Evolutionary conservation across 75 land plant species (phyloP), one percentile per base, ranked within the genome.

Genomic region (Ceratopteris richardii): DNA sequence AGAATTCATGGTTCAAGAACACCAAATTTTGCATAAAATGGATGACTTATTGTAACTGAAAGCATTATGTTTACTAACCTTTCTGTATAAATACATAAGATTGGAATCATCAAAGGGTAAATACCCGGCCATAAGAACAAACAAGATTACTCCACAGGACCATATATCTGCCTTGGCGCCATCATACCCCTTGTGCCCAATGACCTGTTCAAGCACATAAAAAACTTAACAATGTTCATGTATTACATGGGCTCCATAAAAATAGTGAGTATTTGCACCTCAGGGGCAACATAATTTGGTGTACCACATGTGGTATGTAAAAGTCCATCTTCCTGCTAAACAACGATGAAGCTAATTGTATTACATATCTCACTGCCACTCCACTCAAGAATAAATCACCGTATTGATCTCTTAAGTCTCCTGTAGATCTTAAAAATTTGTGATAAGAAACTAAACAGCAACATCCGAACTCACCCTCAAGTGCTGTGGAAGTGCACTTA

Each of bases 231-330:
- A 18, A 17, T 2, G 4, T 6, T 18, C 4, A 46, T 6, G 3
- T 46, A 5, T 46, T 17, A 46, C 3, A 33, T 33, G 3, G 50
- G 13, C 3, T 3, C 5, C 22, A 18, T 46, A 46, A 17, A 46
- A 21, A 4, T 33, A 33, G 37, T 33, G 37, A 2, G 17, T 46
- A 52, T 19, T n/a, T n/a, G 14, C 13, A 84, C 77, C 61, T 84
- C 83, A 19, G 87, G 87, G 29, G 87, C 66, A 11, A 76, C 79
- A 29, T 82, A 82, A 14, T 78, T 82, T 42, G 86, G 86, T 22
- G 83, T 76, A 9, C 87, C 87, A 65, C 87, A 83, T 5, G 80
- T 79, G 1, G 82, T 79, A 56, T 83, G 87, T 22, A 83, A 75
- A 43, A 83, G 55, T 31, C 82, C 87, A 68, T 83, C 87, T 51